Evolutionary conservation across 2,329 filamentous ascomycete genomes (phyloP), one percentile per base, ranked within the genome.

Genomic region (Zopfia rhizophila): DNA sequence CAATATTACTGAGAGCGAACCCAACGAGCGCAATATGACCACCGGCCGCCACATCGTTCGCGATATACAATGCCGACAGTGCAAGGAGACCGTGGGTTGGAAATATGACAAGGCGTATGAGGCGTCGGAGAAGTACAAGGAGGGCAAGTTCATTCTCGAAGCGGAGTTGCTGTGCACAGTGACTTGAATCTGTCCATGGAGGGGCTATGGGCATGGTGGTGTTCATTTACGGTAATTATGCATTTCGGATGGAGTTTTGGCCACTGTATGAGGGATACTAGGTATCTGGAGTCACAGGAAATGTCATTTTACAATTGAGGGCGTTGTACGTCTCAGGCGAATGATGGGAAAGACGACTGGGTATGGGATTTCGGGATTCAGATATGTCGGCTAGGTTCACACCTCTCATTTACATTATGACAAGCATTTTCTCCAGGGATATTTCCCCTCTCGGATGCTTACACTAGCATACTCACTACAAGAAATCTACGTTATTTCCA

Each of bases 61-160:
- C 47, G 94, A 99, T 71, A 97, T 99, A 63, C 80, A 80, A 47
- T 99, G 94, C 78, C 83, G 88, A 47, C 90, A 96, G 73, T 99
- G 94, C 82, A 89, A 88, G 69, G 89, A 92, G 72, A 89, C 88
- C 21, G 94, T 99, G 40, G 94, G 94, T 24, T 99, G 94, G 94
- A 97, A 96, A 73, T 99, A 99, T 72, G 94, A 99, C 75, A 96
- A 95, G 77, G 94, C 94, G 1, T 97, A 89, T 71, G 94, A 99
- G 77, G 74, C 79, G 23, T 87, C 82, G 55, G 93, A 99, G 82
- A 96, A 96, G 76, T 99, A 99, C 77, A 99, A 99, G 79, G 94
- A 99, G 80, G 92, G 91, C 44, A 99, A 97, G 77, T 97, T 89
- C 71, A 99, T 99, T 49, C 81, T 99, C 45, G 93, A 97, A 78